Percentiles rank a stretch among this genome's conserved stretches.
These are phyloP conservation scores for Ascochyta koolunga DNA, from an alignment of 2,329 filamentous ascomycete genomes.

Conservation along the genomic window DNA sequence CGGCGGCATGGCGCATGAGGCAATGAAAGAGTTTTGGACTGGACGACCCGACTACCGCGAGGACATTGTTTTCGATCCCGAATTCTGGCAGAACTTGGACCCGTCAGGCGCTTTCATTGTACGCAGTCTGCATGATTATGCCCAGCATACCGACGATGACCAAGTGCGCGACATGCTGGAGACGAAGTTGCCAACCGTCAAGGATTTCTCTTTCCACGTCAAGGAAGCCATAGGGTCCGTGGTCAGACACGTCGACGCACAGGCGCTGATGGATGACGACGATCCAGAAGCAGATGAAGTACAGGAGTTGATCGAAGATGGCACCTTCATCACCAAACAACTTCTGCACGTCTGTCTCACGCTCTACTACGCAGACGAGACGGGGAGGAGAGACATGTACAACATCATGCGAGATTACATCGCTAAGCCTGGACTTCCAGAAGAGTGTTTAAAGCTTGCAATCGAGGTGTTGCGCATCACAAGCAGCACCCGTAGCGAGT, in stretches of 20 bases:
- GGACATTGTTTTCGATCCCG: constrained; percentile 71
- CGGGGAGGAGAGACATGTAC: constrained; percentile 95
- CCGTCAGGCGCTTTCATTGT: constrained; percentile 90
- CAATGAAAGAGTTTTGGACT: constrained; percentile 97
- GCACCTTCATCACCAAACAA: constrained; percentile 96
- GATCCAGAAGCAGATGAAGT: constrained; percentile 65
- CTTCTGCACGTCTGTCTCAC: constrained; percentile 89
- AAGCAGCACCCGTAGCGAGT: constrained; percentile 79
- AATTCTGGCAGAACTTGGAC: constrained; percentile 80
- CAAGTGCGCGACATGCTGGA: constrained; percentile 79
- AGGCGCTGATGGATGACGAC: constrained; percentile 60
- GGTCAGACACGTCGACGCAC: constrained; percentile 64
- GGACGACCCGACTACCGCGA: constrained; percentile 83
- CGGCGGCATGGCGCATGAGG: constrained; percentile 87
- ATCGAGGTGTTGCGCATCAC: constrained; percentile 82
- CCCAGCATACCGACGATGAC: constrained; percentile 73
- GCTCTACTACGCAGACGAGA: constrained; percentile 96
- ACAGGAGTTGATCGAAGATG: constrained; percentile 83
- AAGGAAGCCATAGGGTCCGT: constrained; percentile 77
- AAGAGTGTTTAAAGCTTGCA: constrained; percentile 88
- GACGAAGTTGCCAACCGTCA: constrained; percentile 94
- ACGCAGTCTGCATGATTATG: constrained; percentile 93
- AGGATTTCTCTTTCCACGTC: constrained; percentile 84
- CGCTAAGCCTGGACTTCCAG: constrained; percentile 84
- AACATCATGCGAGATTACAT: constrained; percentile 83